Evolutionary conservation across 2,329 filamentous ascomycete species (phyloP).

Genomic region (Gliomastix tumulicola): DNA sequence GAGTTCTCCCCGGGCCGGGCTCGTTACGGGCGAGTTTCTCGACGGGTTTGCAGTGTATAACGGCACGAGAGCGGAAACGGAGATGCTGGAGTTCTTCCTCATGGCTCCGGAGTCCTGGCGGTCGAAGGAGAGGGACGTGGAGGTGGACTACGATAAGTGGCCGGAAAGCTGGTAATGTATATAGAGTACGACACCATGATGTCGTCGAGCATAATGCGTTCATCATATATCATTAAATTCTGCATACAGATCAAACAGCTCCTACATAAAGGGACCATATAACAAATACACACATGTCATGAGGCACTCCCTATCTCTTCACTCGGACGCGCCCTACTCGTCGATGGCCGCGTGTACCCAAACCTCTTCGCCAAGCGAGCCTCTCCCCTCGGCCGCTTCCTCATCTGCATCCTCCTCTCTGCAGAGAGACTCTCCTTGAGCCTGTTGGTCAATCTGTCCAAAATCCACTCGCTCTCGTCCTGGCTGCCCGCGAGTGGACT

Average conservation of each 20-base stretch:
- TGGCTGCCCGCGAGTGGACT: slow-evolving; percentile 64
- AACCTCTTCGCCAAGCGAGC: background rate
- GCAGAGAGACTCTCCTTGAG: slow-evolving; percentile 30
- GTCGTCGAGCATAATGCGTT: too few species aligned
- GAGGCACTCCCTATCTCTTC: too few species aligned
- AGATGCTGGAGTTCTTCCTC: background rate
- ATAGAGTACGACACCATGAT: too few species aligned
- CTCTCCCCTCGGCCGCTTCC: background rate
- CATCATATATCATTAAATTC: too few species aligned
- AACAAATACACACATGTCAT: too few species aligned
- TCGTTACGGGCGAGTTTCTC: too few species aligned
- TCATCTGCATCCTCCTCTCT: slow-evolving; percentile 7
- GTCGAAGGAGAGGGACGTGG: background rate
- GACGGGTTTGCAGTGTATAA: background rate
- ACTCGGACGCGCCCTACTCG: too few species aligned
- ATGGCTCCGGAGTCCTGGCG: slow-evolving; percentile 1
- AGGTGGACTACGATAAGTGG: background rate
- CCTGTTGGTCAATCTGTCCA: slow-evolving; percentile 54
- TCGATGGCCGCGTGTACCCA: too few species aligned
- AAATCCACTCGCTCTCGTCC: slow-evolving; percentile 66
- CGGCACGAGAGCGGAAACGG: background rate
- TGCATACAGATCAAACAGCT: too few species aligned
- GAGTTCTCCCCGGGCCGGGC: too few species aligned
- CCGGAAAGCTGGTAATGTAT: background rate
- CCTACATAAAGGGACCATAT: too few species aligned